phyloP scores from a whole-genome alignment of 495 filamentous ascomycete species.

The Penicillium ochrochloron region DNA sequence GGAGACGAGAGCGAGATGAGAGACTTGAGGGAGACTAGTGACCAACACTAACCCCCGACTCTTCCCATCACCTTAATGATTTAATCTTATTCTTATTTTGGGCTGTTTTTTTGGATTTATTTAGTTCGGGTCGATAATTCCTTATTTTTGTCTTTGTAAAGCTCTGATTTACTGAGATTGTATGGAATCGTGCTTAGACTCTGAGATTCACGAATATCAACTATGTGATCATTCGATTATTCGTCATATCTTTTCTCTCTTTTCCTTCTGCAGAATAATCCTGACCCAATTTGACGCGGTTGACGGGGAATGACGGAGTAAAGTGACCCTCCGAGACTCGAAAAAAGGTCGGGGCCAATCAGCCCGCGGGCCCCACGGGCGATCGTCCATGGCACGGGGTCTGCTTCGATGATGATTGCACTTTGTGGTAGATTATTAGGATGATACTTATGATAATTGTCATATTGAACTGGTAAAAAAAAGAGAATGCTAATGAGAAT shows the following conservation, averaged over 20 bases:
- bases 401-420: constrained; percentile 31
- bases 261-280: background rate
- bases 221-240: no score
- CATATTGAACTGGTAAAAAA: background rate
- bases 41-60: background rate
- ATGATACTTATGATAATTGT: no score
- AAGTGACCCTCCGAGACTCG: constrained; percentile 14
- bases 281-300: background rate
- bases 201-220: no score
- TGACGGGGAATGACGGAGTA: constrained; percentile 14
- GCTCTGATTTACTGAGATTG: no score
- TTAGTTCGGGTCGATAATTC: background rate
- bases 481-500: background rate
- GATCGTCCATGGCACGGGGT: constrained; percentile 31
- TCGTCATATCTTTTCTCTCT: no score
- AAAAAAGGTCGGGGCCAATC: constrained; percentile 8
- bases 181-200: no score
- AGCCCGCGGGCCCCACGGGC: constrained; percentile 25
- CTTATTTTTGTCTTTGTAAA: background rate
- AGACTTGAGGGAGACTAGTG: background rate
- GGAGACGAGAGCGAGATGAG: background rate
- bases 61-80: constrained; percentile 1
- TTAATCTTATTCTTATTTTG: background rate
- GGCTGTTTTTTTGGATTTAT: background rate
- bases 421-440: background rate